Conservation (phyloP, 345 rosid species). For the Dovyalis caffra region DNA sequence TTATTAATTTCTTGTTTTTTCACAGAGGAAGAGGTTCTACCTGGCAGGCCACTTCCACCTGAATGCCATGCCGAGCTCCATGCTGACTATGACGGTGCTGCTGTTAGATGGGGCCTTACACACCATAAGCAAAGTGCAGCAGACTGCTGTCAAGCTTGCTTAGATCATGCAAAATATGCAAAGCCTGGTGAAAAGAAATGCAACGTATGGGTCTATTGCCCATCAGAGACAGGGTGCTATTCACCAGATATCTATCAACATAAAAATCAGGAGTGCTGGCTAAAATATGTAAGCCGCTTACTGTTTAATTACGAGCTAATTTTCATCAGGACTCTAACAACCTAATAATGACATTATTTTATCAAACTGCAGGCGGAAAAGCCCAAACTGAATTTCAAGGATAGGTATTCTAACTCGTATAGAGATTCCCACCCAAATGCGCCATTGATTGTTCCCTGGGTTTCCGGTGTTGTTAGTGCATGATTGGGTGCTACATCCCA, state of each 20-base stretch:
- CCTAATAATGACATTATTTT: slow-evolving; percentile 8
- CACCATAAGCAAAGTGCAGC: slow-evolving; percentile 97
- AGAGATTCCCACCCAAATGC: slow-evolving; percentile 79
- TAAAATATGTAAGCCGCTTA: slow-evolving; percentile 69
- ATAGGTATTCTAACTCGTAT: slow-evolving; percentile 68
- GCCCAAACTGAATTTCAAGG: slow-evolving; percentile 74
- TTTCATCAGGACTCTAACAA: not conserved
- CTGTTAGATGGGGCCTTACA: slow-evolving; percentile 97
- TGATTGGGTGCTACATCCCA: slow-evolving; percentile 29
- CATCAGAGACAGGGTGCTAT: slow-evolving; percentile 72
- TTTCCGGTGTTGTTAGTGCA: slow-evolving; percentile 61
- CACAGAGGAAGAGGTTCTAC: slow-evolving; percentile 70
- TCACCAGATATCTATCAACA: slow-evolving; percentile 92
- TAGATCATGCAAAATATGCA: slow-evolving; percentile 79
- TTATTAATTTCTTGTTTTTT: not conserved
- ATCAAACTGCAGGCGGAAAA: slow-evolving; percentile 68
- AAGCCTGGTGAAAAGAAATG: slow-evolving; percentile 81
- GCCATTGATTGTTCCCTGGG: slow-evolving; percentile 91
- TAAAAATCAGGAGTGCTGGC: slow-evolving; percentile 90
- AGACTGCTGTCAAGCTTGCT: slow-evolving; percentile 96
- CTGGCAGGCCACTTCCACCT: slow-evolving; percentile 80
- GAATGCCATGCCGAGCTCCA: slow-evolving; percentile 85
- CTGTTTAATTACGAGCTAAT: not conserved
- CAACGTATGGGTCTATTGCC: slow-evolving; percentile 99
- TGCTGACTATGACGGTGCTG: slow-evolving; percentile 84